Conservation (phyloP, 345 rosid genomes). For the Eutrema yunnanense region DNA sequence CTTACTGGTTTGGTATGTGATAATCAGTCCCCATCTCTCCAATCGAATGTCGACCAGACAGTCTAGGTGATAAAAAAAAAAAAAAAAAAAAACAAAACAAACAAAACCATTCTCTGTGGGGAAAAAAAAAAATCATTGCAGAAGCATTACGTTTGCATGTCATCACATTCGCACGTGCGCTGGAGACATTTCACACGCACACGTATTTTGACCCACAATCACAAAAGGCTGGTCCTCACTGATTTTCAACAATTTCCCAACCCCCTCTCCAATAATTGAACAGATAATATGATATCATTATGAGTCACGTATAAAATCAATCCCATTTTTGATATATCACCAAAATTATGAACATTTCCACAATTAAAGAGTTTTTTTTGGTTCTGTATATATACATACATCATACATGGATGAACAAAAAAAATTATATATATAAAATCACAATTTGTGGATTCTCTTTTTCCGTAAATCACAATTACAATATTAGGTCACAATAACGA, state of each 20-base stretch:
- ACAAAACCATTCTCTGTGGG: background rate
- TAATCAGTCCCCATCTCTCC: too few relatives aligned
- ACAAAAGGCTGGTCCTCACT: slow-evolving; percentile 2
- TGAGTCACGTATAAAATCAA: background rate
- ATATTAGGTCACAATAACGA: background rate
- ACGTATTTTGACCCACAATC: slow-evolving; percentile 12
- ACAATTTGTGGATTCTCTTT: background rate
- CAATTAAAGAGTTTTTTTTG: background rate
- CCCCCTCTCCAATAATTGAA: slow-evolving; percentile 21
- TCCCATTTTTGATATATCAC: background rate
- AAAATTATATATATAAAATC: background rate
- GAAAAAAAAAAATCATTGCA: slow-evolving; percentile 8
- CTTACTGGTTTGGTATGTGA: too few relatives aligned
- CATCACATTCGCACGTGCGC: slow-evolving; percentile 24
- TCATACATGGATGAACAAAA: background rate
- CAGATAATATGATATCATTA: background rate
- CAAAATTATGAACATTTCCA: background rate
- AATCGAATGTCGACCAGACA: too few relatives aligned
- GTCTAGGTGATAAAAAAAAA: too few relatives aligned
- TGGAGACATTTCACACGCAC: slow-evolving; percentile 12
- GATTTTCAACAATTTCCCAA: background rate
- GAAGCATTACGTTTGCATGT: slow-evolving; percentile 32
- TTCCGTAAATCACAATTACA: too few relatives aligned
- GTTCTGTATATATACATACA: too few relatives aligned
- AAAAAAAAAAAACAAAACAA: too few relatives aligned